Evolutionary conservation across 805 yeast genomes (phyloP), one percentile per base, ranked within the genome.

Genomic region (Helenozyma rhizophorensis): DNA sequence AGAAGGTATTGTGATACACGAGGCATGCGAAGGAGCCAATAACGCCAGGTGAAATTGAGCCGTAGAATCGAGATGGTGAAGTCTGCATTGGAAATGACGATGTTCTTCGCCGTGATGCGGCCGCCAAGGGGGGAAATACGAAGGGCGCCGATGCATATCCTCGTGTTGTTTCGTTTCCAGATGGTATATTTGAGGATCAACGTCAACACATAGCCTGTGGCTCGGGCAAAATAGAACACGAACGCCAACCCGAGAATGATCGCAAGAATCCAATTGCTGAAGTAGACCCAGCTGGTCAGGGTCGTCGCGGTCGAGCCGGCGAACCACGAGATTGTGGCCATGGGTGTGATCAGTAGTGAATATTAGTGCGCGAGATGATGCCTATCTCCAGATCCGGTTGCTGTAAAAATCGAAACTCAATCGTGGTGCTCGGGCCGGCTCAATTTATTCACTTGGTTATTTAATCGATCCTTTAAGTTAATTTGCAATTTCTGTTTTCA

Each of bases 21-120:
- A 9, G 71, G 64, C 21, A 59, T 44, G 4, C 65, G 60, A 32
- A 86, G 43, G 12, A 64, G 62, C 97, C 97, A 93, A 55, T 87
- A 90, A 39, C 94, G 60, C 97, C 97, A 93, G 0, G 95, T 84
- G 17, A 90, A 51, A 46, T 77, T 75, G 1, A 90, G 83, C 39
- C 80, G 79, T 17, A 84, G 70, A 1, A 84, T 68, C 8, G 86
- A 74, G 1, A 86, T 51, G 2, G 95, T 78, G 40, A 78, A 77
- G 58, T 89, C 82, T 30, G 76, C 68, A n/a, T 87, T 83, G 5
- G 84, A 74, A 9, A 85, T 66, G 3, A 83, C 74, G 13, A 89
- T 52, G 54, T 88, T 86, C 44, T 81, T 83, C 50, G 88, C 77
- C 51, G 84, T 76, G 7, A 90, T 35, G 18, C 95, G 70, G 1